Evolutionary conservation across 768 basidiomycete genomes (phyloP), one percentile per base, ranked within the genome.

Genomic region (Tricholoma bakamatsutake): DNA sequence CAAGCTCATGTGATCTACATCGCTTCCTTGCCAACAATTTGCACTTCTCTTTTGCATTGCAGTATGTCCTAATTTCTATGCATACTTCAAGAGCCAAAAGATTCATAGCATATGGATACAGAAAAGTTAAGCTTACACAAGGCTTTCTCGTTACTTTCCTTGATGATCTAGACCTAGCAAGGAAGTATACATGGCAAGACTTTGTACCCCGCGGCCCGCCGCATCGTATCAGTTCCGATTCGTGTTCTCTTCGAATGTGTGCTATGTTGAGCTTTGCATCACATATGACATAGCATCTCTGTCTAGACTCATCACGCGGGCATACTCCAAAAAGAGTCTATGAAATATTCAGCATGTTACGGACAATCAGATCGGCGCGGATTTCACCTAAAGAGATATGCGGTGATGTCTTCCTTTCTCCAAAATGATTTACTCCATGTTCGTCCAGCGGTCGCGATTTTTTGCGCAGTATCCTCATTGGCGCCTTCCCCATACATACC

Each of bases 331-430:
- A 8, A 79, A 66, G 28, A 82, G 57, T 47, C 78, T 79, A 45
- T 13, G 13, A 15, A 11, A 0, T 28, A 52, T 42, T 34, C 15
- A 9, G 12, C 34, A 27, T 7, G 31, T 28, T n/a, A 13, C 13
- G 5, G 37, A 12, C 12, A 37, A 0, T 5, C 34, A 42, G 18
- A 51, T n/a, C 6, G 3, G 17, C 21, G 30, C 9, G 43, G 31
- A 40, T 62, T 74, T 42, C 42, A 78, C 80, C 81, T 67, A 57
- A 76, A 82, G 40, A 76, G 62, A 61, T 82, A 81, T 0, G 80
- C 79, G 2, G 73, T 71, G 71, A 82, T 71, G 56, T 84, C 83
- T 56, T 81, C 77, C 50, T 64, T 66, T 42, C 81, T 71, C 82
- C 80, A 84, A 59, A 76, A 81, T 2, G 35, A 62, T 50, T 50